These are phyloP conservation scores for Tylopilus rubrobrunneus DNA, from an alignment of 768 basidiomycete genomes.

Conservation along the genomic window DNA sequence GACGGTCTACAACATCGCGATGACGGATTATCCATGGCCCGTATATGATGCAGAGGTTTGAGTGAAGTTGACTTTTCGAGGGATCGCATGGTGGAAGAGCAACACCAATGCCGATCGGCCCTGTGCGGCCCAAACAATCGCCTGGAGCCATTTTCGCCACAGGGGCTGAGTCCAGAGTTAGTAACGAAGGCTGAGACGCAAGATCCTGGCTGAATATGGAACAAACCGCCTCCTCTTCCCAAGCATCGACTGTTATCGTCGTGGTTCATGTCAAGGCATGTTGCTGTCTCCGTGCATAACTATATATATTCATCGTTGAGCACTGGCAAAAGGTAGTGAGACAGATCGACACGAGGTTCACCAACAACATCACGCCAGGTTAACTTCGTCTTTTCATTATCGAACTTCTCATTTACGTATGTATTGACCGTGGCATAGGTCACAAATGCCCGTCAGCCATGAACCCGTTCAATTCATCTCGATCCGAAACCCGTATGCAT, in stretches of 20 bases:
- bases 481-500: background rate
- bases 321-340: background rate
- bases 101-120: conserved; percentile 13
- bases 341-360: background rate
- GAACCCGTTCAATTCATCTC: background rate
- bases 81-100: too few species aligned
- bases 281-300: background rate
- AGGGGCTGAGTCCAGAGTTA: background rate
- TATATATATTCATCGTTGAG: background rate
- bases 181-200: too few species aligned
- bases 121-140: background rate
- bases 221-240: background rate
- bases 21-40: background rate
- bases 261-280: background rate
- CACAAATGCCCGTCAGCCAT: background rate
- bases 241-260: background rate
- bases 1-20: background rate
- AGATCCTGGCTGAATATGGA: background rate
- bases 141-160: conserved; percentile 26
- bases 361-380: background rate
- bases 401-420: background rate
- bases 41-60: background rate
- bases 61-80: background rate
- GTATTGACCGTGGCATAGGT: background rate
- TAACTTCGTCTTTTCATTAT: background rate